These are phyloP conservation scores for Vachellia pachyceras DNA, from an alignment of 306 rosid species.

Conservation along the genomic window DNA sequence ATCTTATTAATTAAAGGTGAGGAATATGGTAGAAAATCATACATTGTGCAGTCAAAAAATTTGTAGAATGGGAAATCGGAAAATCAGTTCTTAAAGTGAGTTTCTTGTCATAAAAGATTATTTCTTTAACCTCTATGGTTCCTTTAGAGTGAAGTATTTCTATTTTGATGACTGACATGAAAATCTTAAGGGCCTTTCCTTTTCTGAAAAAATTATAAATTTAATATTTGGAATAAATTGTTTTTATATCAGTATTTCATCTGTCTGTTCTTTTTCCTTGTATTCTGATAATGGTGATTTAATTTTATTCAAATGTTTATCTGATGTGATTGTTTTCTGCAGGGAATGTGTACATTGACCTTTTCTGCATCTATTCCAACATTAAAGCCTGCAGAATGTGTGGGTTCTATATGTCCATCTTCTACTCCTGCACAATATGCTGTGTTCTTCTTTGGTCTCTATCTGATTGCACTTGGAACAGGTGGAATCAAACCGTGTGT, in stretches of 20 bases:
- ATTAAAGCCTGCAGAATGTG: conserved; percentile 72
- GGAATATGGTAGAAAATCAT: background rate
- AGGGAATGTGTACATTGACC: conserved; percentile 98
- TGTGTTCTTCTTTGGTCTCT: conserved; percentile 91
- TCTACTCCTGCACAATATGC: conserved; percentile 86
- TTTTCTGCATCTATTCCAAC: conserved; percentile 84
- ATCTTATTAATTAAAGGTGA: background rate
- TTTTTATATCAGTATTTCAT: background rate
- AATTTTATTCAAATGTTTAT: conserved; percentile 7
- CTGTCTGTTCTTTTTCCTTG: background rate
- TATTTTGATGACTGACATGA: background rate
- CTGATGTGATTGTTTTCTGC: conserved; percentile 41
- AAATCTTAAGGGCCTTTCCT: background rate
- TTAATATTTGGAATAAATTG: background rate
- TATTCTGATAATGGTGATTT: background rate
- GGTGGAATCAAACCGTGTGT: conserved; percentile 98
- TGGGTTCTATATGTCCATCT: conserved; percentile 72
- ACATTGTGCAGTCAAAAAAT: background rate
- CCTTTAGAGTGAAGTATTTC: background rate
- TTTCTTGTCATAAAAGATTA: conserved; percentile 1
- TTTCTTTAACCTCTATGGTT: background rate
- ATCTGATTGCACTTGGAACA: conserved; percentile 94
- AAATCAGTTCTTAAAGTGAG: background rate
- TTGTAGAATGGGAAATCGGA: background rate
- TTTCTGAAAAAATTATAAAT: background rate